Base-by-base conservation (phyloP, 2,329 filamentous ascomycete genomes). In the Exophiala oligosperma region DNA sequence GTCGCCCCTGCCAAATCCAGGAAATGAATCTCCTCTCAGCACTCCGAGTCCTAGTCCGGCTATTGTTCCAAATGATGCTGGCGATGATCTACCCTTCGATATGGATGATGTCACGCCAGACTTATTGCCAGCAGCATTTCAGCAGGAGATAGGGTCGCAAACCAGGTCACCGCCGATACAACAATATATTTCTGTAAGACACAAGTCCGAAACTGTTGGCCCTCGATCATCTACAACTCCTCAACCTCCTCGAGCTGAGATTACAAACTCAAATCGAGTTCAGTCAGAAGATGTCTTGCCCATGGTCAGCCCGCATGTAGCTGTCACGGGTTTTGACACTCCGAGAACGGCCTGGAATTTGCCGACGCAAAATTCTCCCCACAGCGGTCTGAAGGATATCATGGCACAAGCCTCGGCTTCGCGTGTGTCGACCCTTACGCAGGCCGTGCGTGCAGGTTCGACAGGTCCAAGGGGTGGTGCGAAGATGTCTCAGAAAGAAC, bases 401-500 rank as follows among this genome's bases (percentile, higher is more conserved):
- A 88, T 96, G 84, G 79, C 77, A 7, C 84, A 88, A 68, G 75
- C 83, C 1, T 80, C 83, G 0, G 68, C 72, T 7, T 74, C 70
- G 24, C 76, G 77, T 41, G 75, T 79, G 1, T 84, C 83, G 1
- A 81, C 79, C 53, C 66, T 85, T 21, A 81, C 81, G 1, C 65
- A 82, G 32, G 81, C 76, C 0, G 74, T 85, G 51, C 78, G 24
- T 74, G 78, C 52, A 73, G 76, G 23, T 74, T 77, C 63, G 49
- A 70, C 69, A 32, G 68, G 69, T 66, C 72, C 71, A 43, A 65
- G 66, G 40, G 68, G 64, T 53, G 73, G 67, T 67, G 68, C 77
- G 0, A 96, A 90, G 70, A 74, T 96, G 65, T 96, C 92, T 0
- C 94, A 97, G 67, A 96, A 94, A 69, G 92, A 97, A 72, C 86